phyloP scores from a whole-genome alignment of 2,329 filamentous ascomycete species.

The Dactylonectria macrodidyma region DNA sequence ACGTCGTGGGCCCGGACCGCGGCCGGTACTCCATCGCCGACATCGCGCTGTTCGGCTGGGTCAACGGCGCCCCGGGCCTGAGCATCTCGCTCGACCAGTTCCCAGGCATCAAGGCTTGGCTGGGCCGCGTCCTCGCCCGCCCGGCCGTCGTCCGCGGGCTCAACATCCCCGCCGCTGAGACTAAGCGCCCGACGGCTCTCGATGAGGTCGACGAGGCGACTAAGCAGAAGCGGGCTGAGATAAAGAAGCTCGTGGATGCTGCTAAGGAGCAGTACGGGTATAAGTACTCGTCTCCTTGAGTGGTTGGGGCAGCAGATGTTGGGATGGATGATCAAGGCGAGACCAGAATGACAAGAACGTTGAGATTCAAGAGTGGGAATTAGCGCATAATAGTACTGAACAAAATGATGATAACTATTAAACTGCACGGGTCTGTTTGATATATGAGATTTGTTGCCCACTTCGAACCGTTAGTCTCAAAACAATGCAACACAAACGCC shows the following conservation, averaged over 20 bases:
- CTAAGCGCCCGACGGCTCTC: slow-evolving; percentile 33
- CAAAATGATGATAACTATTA: neutral
- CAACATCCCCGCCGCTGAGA: slow-evolving; percentile 71
- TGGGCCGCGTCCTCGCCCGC: slow-evolving; percentile 76
- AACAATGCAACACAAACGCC: neutral
- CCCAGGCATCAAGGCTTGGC: slow-evolving; percentile 81
- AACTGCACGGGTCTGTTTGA: slow-evolving; percentile 7
- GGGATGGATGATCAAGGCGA: neutral
- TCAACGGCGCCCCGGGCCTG: slow-evolving; percentile 60
- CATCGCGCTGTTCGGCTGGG: slow-evolving; percentile 81
- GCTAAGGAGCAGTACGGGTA: slow-evolving; percentile 64
- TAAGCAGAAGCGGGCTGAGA: slow-evolving; percentile 43
- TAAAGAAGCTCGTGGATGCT: slow-evolving; percentile 52
- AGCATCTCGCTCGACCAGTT: slow-evolving; percentile 71
- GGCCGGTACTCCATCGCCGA: slow-evolving; percentile 78
- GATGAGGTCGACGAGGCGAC: slow-evolving; percentile 41
- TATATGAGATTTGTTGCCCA: neutral
- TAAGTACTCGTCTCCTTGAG: slow-evolving; percentile 61
- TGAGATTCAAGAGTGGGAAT: slow-evolving; percentile 13
- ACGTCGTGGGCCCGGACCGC: slow-evolving; percentile 65
- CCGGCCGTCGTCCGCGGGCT: slow-evolving; percentile 81
- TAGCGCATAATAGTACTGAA: neutral
- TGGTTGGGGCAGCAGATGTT: neutral
- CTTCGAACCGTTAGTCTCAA: neutral
- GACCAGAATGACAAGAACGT: neutral